Conservation (phyloP, 352 stramenopile genomes). For the Phytopythium kandeliae region DNA sequence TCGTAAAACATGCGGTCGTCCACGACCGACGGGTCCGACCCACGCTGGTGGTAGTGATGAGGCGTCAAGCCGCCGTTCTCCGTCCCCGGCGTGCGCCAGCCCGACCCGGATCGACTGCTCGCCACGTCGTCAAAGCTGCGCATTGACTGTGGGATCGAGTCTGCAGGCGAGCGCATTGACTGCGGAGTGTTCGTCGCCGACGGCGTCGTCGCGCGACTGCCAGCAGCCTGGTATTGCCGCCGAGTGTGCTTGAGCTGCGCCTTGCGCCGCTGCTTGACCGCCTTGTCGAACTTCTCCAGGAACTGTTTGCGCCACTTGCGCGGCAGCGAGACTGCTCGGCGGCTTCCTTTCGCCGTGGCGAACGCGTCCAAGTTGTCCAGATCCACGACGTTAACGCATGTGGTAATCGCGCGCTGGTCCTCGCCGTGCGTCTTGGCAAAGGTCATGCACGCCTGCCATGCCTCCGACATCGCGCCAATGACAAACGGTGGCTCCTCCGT, state of each 20-base stretch:
- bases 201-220: constrained; percentile 29
- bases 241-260: constrained; percentile 43
- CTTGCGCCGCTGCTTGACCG: constrained; percentile 57
- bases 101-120: constrained; percentile 35
- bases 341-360: constrained; percentile 42
- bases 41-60: background rate
- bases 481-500: constrained; percentile 61
- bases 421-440: constrained; percentile 38
- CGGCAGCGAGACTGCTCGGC: constrained; percentile 51
- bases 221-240: constrained; percentile 19
- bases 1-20: constrained; percentile 66
- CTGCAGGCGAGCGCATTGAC: constrained; percentile 26
- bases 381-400: constrained; percentile 68
- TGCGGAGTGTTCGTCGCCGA: constrained; percentile 19
- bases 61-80: constrained; percentile 1
- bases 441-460: constrained; percentile 59
- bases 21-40: constrained; percentile 16
- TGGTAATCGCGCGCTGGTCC: constrained; percentile 42
- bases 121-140: constrained; percentile 35
- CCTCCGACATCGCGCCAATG: constrained; percentile 55
- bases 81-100: constrained; percentile 14
- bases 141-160: constrained; percentile 18
- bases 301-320: constrained; percentile 78
- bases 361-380: constrained; percentile 52
- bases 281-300: constrained; percentile 64